Conservation (phyloP, 2,329 filamentous ascomycete species). For the Hysterium pulicare region DNA sequence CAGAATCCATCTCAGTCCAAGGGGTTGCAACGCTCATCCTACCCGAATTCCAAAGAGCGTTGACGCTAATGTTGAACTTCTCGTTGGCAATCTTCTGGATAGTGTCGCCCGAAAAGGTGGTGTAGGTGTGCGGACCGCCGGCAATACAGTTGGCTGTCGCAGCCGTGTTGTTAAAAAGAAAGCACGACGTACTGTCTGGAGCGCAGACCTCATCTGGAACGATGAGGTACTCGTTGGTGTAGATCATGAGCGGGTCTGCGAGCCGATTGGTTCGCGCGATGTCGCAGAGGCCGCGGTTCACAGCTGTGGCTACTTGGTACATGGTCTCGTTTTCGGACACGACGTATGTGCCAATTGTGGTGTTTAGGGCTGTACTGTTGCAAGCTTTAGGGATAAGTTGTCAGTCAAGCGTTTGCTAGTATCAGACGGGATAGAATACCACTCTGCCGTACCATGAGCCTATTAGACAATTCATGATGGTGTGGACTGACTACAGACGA, state of each 20-base stretch:
- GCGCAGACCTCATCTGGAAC: constrained; percentile 2
- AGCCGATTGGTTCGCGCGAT: constrained; percentile 6
- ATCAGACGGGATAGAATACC: no score
- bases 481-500: no score
- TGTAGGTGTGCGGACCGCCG: constrained; percentile 5
- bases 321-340: not conserved
- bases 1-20: no score
- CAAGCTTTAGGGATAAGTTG: no score
- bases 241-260: constrained; percentile 1
- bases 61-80: no score
- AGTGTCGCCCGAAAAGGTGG: constrained; percentile 6
- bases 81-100: not conserved
- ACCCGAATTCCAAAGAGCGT: no score
- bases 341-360: not conserved
- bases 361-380: constrained; percentile 3
- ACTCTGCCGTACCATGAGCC: no score
- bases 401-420: no score
- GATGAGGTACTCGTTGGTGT: not conserved
- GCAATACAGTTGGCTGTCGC: constrained; percentile 1
- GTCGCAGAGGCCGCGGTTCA: constrained; percentile 6
- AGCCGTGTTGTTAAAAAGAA: not conserved
- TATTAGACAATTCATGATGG: no score
- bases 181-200: constrained; percentile 4
- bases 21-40: no score
- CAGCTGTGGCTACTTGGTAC: not conserved